A percentile compares a stretch with the other conserved stretches of the same genome.
Evolutionary conservation across 1,139 yeast genomes (phyloP).

Genomic region (Lodderomyces metapsilosis): DNA sequence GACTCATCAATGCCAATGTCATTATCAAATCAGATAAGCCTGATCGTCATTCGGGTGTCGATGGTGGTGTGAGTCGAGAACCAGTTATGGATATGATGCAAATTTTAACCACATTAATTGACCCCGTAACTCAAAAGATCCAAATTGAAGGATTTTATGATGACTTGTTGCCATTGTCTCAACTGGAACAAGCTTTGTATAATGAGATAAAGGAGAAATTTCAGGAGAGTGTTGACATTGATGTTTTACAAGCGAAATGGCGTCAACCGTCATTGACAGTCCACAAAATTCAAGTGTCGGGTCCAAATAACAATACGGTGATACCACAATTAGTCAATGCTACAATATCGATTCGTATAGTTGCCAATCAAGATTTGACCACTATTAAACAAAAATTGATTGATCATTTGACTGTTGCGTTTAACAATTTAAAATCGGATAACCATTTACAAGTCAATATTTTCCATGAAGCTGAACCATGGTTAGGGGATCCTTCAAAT

Average conservation of each 20-base stretch:
- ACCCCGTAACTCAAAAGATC: constrained; percentile 55
- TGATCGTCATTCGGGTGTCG: constrained; percentile 94
- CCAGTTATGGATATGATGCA: constrained; percentile 86
- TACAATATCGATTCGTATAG: constrained; percentile 77
- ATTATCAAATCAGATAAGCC: constrained; percentile 70
- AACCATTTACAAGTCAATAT: constrained; percentile 61
- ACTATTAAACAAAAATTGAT: constrained; percentile 53
- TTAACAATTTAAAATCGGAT: constrained; percentile 45
- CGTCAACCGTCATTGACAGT: constrained; percentile 85
- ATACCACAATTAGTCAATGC: constrained; percentile 83
- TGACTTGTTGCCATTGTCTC: constrained; percentile 55
- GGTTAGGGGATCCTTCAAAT: constrained; percentile 87
- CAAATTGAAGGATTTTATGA: constrained; percentile 70
- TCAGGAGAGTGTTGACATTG: constrained; percentile 34
- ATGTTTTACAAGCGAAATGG: constrained; percentile 81
- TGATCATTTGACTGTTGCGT: constrained; percentile 38
- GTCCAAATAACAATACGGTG: constrained; percentile 87
- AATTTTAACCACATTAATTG: constrained; percentile 61
- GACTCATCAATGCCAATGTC: constrained; percentile 80
- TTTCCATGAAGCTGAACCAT: constrained; percentile 88
- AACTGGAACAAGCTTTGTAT: constrained; percentile 58
- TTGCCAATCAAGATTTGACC: constrained; percentile 78
- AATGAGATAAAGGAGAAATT: constrained; percentile 53
- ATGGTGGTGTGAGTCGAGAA: constrained; percentile 88
- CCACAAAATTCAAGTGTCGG: constrained; percentile 84